Evolutionary conservation across 495 filamentous ascomycete genomes (phyloP).

Genomic region (Rostrohypoxylon terebratum): DNA sequence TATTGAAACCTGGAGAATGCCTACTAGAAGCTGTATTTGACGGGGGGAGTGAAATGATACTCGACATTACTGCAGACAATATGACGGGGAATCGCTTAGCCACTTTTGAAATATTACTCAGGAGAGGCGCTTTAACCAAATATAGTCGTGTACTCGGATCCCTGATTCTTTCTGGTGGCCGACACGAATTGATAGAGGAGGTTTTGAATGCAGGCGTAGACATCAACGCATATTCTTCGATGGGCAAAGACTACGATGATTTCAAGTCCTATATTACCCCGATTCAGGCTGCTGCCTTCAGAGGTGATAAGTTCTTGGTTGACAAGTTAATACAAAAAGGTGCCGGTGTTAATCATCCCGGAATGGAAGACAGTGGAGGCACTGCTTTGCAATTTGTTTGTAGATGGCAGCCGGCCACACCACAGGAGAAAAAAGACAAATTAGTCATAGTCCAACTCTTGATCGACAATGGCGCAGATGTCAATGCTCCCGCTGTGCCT

Average conservation of each 20-base stretch:
- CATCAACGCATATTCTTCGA: slow-evolving; percentile 15
- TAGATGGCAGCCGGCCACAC: not conserved
- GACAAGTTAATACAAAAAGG: slow-evolving; percentile 35
- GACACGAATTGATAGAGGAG: slow-evolving; percentile 9
- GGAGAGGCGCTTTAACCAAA: not conserved
- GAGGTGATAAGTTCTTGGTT: slow-evolving; percentile 25
- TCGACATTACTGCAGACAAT: no score
- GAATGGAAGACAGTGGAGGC: not conserved
- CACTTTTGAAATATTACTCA: slow-evolving; percentile 13
- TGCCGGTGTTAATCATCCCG: slow-evolving; percentile 31
- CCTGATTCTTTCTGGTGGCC: slow-evolving; percentile 9
- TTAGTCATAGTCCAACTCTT: slow-evolving; percentile 17
- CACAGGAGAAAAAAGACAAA: not conserved
- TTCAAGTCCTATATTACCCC: not conserved
- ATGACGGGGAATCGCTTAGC: not conserved
- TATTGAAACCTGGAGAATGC: not conserved
- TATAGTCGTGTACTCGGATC: slow-evolving; percentile 1
- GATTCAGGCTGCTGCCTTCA: slow-evolving; percentile 26
- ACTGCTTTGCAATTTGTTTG: slow-evolving; percentile 34
- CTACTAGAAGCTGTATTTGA: slow-evolving; percentile 14
- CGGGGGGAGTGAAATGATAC: no score
- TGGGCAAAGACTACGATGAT: not conserved
- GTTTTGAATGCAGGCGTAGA: slow-evolving; percentile 16
- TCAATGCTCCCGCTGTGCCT: slow-evolving; percentile 21
- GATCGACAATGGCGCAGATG: slow-evolving; percentile 24